phyloP scores from a whole-genome alignment of 768 basidiomycete genomes.

The Termitomyces sp. region DNA sequence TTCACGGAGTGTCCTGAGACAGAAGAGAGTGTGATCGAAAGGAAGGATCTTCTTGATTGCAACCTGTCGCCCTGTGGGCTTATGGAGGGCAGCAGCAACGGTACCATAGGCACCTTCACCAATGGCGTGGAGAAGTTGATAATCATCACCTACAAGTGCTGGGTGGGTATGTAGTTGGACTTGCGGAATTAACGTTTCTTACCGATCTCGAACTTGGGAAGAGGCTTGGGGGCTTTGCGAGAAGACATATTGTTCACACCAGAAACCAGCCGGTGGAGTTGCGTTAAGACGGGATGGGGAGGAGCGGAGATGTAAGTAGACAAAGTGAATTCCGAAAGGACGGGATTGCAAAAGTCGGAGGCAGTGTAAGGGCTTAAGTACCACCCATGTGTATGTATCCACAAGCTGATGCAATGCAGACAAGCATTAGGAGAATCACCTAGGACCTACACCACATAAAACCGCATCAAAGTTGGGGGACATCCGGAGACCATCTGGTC shows the following conservation, averaged over 20 bases:
- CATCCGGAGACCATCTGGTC: constrained; percentile 3
- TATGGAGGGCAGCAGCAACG: constrained; percentile 85
- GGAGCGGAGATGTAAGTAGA: constrained; percentile 20
- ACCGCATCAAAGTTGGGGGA: constrained; percentile 14
- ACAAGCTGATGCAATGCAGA: constrained; percentile 12
- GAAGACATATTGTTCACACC: constrained; percentile 48
- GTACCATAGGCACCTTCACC: constrained; percentile 91
- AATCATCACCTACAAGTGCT: constrained; percentile 54
- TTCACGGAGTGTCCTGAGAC: constrained; percentile 84
- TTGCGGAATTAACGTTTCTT: constrained; percentile 7
- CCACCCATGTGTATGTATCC: constrained; percentile 9
- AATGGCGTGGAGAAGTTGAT: constrained; percentile 68
- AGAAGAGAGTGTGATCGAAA: constrained; percentile 92
- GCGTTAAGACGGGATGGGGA: constrained; percentile 18
- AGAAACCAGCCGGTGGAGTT: constrained; percentile 46
- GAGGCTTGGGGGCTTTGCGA: constrained; percentile 57
- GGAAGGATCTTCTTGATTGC: constrained; percentile 96
- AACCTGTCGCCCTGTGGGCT: constrained; percentile 76
- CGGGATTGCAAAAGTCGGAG: constrained; percentile 20
- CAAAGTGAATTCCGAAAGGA: constrained; percentile 24
- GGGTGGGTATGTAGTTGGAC: neutral
- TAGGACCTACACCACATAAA: constrained; percentile 1
- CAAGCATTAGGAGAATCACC: constrained; percentile 13
- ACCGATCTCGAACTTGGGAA: constrained; percentile 77
- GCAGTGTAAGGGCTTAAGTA: constrained; percentile 16